Percentiles rank a stretch among this genome's conserved stretches.
Conservation (phyloP, 2,329 filamentous ascomycete species). For the Phialophora expanda region DNA sequence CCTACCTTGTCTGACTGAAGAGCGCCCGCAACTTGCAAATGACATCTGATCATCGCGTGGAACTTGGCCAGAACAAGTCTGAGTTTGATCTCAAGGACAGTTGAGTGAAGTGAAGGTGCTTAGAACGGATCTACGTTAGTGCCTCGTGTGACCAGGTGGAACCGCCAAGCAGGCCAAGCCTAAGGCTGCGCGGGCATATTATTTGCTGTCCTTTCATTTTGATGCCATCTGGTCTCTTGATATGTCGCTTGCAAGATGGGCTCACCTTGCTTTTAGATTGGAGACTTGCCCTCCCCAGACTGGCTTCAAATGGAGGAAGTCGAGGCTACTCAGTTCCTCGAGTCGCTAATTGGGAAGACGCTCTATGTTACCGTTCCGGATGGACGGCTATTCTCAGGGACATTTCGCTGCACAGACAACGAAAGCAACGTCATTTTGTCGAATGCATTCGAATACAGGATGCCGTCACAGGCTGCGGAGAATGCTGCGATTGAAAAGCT, state of each 20-base stretch:
- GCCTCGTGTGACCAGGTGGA: background rate
- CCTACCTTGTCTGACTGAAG: background rate
- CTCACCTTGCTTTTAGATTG: background rate
- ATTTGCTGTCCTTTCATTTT: background rate
- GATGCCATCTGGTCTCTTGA: background rate
- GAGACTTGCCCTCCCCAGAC: background rate
- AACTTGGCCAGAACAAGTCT: background rate
- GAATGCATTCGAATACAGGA: slow-evolving; percentile 86
- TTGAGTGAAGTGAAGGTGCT: background rate
- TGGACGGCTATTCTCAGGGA: slow-evolving; percentile 81
- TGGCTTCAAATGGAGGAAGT: slow-evolving; percentile 34
- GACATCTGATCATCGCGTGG: background rate
- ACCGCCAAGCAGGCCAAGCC: background rate
- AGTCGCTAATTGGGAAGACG: slow-evolving; percentile 39
- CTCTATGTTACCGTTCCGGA: slow-evolving; percentile 38
- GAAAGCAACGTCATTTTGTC: slow-evolving; percentile 87
- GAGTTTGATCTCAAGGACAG: background rate
- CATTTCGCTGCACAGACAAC: slow-evolving; percentile 93
- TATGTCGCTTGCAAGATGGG: background rate
- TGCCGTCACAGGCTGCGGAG: slow-evolving; percentile 63
- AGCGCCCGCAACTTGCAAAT: background rate
- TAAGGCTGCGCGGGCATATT: background rate
- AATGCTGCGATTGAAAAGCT: slow-evolving; percentile 49
- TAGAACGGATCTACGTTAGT: background rate
- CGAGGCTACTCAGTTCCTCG: slow-evolving; percentile 37